phyloP scores from a whole-genome alignment of 179 eudicot species.

The Beta lomatogona region DNA sequence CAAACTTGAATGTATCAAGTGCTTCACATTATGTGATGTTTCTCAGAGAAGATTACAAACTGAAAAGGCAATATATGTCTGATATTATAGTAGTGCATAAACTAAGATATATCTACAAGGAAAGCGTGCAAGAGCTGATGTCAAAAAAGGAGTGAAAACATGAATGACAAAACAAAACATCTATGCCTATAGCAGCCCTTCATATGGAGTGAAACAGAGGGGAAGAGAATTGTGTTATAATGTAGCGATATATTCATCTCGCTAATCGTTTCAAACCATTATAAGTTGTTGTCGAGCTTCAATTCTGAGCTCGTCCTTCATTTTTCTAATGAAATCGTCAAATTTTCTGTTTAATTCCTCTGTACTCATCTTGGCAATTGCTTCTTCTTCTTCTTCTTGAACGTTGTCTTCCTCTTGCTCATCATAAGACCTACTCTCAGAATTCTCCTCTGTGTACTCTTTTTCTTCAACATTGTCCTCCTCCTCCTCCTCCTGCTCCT shows the following conservation, averaged over 20 bases:
- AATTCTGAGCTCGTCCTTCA: conserved; percentile 55
- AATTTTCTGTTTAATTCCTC: conserved; percentile 59
- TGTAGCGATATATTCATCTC: conserved; percentile 3
- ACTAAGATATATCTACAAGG: background rate
- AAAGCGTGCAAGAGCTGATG: background rate
- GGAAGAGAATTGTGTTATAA: background rate
- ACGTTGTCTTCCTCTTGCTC: background rate
- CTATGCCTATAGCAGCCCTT: background rate
- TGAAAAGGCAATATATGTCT: background rate
- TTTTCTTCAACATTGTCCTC: conserved; percentile 9
- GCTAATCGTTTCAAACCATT: conserved; percentile 27
- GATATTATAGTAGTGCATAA: background rate
- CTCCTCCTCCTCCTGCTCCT: conserved; percentile 6
- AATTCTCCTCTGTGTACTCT: background rate
- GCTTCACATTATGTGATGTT: too few relatives aligned
- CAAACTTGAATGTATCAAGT: background rate
- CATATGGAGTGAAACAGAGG: background rate
- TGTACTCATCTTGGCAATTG: conserved; percentile 36
- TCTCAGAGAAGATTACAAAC: background rate
- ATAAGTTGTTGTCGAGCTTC: conserved; percentile 51
- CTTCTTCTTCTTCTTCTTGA: conserved; percentile 30
- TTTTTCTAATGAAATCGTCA: conserved; percentile 62
- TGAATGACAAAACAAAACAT: background rate
- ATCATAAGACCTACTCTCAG: background rate
- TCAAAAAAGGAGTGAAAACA: background rate